These are phyloP conservation scores for Boletus edulis DNA, from an alignment of 768 basidiomycete genomes.

Conservation along the genomic window DNA sequence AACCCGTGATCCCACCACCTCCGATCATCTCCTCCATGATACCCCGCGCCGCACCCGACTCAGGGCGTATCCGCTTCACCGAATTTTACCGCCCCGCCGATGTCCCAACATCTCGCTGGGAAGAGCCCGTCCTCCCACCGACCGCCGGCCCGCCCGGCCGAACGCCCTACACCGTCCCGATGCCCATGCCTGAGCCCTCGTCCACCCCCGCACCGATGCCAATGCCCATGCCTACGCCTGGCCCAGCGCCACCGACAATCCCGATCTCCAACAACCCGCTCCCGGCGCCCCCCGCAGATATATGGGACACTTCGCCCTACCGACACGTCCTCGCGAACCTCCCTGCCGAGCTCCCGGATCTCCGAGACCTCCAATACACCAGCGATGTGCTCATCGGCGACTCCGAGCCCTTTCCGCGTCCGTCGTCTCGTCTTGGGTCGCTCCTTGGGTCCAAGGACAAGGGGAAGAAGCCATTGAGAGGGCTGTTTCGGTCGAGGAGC, in stretches of 20 bases:
- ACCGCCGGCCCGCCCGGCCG: slow-evolving; percentile 5
- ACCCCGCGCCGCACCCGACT: slow-evolving; percentile 7
- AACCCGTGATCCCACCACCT: slow-evolving; percentile 22
- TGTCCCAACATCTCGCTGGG: slow-evolving; percentile 1
- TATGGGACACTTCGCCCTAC: slow-evolving; percentile 60
- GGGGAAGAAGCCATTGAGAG: slow-evolving; percentile 36
- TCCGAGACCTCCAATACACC: slow-evolving; percentile 11
- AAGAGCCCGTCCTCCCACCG: slow-evolving; percentile 6
- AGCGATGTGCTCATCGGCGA: not conserved
- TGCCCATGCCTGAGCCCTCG: slow-evolving; percentile 4
- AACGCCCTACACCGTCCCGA: slow-evolving; percentile 8
- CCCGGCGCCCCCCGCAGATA: slow-evolving; percentile 57
- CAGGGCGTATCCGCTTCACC: slow-evolving; percentile 25
- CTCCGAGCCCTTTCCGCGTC: slow-evolving; percentile 18
- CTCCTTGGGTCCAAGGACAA: slow-evolving; percentile 32
- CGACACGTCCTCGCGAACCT: slow-evolving; percentile 48
- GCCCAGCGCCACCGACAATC: not conserved
- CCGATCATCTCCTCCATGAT: slow-evolving; percentile 13
- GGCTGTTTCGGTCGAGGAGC: slow-evolving; percentile 49
- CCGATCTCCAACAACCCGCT: slow-evolving; percentile 48
- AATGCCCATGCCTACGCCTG: slow-evolving; percentile 3
- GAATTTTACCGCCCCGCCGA: slow-evolving; percentile 26
- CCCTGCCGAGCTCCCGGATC: slow-evolving; percentile 38
- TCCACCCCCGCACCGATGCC: not conserved
- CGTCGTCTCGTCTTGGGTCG: slow-evolving; percentile 17